Conservation (phyloP, 495 filamentous ascomycete genomes). For the Neurospora sp. region DNA sequence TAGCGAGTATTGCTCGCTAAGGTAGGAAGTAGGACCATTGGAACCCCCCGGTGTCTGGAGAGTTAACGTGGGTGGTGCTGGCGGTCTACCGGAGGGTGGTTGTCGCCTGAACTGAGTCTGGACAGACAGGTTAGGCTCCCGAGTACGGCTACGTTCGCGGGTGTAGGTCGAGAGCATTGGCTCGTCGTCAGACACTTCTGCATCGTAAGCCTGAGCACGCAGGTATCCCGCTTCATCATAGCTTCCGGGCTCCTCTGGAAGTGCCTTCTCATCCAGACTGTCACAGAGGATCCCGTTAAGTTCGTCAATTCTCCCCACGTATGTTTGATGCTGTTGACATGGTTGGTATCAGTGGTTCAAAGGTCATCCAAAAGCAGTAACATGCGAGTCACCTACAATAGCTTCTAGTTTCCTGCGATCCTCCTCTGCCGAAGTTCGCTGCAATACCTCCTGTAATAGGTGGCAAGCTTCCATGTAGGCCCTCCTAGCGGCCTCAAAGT, state of each 20-base stretch:
- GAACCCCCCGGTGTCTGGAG: constrained; percentile 6
- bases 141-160: neutral
- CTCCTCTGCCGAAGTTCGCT: constrained; percentile 67
- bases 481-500: constrained; percentile 84
- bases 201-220: constrained; percentile 35
- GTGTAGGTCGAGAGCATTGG: constrained; percentile 18
- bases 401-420: constrained; percentile 77
- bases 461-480: constrained; percentile 85
- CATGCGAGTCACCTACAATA: constrained; percentile 59
- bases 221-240: constrained; percentile 41
- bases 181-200: constrained; percentile 33
- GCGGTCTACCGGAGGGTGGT: constrained; percentile 1
- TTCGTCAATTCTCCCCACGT: constrained; percentile 78
- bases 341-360: neutral
- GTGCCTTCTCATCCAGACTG: constrained; percentile 53
- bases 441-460: constrained; percentile 77
- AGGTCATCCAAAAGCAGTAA: neutral
- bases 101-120: constrained; percentile 1
- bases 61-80: constrained; percentile 7
- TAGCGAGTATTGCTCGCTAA: constrained; percentile 23
- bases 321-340: constrained; percentile 62
- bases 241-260: constrained; percentile 70
- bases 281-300: constrained; percentile 58
- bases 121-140: neutral
- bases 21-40: constrained; percentile 11